Evolutionary conservation across 75 land plant species (phyloP), one percentile per base, ranked within the genome.

Genomic region (Cunninghamia lanceolata): DNA sequence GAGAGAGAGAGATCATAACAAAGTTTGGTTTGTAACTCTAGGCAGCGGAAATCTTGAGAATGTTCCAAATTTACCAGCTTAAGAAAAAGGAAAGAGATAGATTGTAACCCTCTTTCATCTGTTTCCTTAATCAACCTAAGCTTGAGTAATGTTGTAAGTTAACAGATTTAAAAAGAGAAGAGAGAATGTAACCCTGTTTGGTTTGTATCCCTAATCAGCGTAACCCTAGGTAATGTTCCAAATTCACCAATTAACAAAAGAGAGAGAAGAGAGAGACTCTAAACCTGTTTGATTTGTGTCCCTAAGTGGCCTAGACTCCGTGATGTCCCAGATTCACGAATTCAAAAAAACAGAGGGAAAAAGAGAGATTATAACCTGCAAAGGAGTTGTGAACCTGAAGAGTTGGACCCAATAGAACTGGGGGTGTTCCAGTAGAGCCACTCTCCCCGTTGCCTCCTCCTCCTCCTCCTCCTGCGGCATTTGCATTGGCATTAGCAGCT

Each of bases 351-450:
- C 0, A 2, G 74, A 7, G n/a, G 8, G 35, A 70, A n/a, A 30
- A 28, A 70, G 79, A 10, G 79, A 50, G 74, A 54, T 17, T 50
- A 86, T 84, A 70, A 94, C 98, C 98, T 39, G 95, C 96, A 84
- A 97, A 95, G 63, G 93, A 85, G 84, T 82, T 86, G 82, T 90
- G 93, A 34, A 97, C 89, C 81, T 97, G 99, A 46, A 97, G 93
- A 34, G 97, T 88, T 1, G 99, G 99, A 39, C 99, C 99, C 70
- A 97, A 88, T 71, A 91, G 91, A 36, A 90, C 84, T 7, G 92
- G 83, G 2, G 95, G 92, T 9, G 97, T 92, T 0, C 84, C 82
- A 0, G 91, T 28, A 15, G 83, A 84, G 4, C 86, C 76, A 68
- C 71, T 59, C 15, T 73, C 86, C 84, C 34, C 43, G 14, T 43